Base-by-base conservation (phyloP, 208 protist genomes). In the Trypanosoma congolense region DNA sequence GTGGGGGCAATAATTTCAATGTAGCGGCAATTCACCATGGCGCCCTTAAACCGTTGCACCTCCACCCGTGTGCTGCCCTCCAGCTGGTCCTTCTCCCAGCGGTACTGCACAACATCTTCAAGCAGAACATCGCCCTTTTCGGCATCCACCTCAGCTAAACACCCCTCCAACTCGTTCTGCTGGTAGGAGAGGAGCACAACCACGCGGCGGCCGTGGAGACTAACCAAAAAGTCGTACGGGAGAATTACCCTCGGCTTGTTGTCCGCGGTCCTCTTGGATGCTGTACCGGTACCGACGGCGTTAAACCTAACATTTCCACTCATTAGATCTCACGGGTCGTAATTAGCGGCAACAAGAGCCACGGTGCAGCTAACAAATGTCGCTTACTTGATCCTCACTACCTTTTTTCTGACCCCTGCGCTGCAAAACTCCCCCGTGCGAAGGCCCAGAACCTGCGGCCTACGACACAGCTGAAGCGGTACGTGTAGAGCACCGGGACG, bases 21-120 rank as follows among this genome's bases (percentile, higher is more conserved):
- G 43, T 73, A 92, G 4, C 61, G 58, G 51, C 80, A 89, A 45
- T 80, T 92, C 16, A 92, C 69, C 75, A 92, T 80, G 0, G 72
- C 77, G 38, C 78, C 65, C 0, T 40, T 45, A 31, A 67, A 80
- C 1, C 70, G 75, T 3, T 68, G 65, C 38, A 87, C 21, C 47
- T 80, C 68, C 19, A 49, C 44, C 0, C 78, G 67, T n/a, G 43
- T 53, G 30, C 54, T 3, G 22, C 59, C 16, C 30, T 57, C 51
- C 54, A n/a, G 43, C 29, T 31, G 14, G 48, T 58, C 1, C 22
- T 51, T 25, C 29, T 21, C 14, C 75, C 78, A 83, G 12, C 26
- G 21, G 55, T 82, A 90, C 47, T 83, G 80, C 35, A 78, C 65
- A 18, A 89, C 85, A 5, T 89, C 75, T 10, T 83, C 75, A 19